These are phyloP conservation scores for Irpex rosettiformis DNA, from an alignment of 1,284 basidiomycete species.

Conservation along the genomic window DNA sequence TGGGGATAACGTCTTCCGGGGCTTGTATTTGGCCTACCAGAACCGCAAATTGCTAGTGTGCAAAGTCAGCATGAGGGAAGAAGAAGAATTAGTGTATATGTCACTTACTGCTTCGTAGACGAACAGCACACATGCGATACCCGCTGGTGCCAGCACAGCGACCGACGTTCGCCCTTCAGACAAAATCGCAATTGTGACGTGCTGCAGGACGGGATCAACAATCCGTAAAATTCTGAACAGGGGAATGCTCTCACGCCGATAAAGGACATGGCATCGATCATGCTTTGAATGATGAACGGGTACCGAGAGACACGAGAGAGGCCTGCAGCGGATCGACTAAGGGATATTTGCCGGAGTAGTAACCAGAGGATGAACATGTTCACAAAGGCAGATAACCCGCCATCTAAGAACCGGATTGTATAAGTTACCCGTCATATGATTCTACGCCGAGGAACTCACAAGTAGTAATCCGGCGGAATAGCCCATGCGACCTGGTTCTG, in stretches of 20 bases:
- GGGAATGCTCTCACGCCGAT: conserved; percentile 43
- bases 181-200: conserved; percentile 81
- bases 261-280: conserved; percentile 79
- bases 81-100: background rate
- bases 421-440: conserved; percentile 4
- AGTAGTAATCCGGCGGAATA: conserved; percentile 79
- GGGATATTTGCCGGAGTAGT: conserved; percentile 70
- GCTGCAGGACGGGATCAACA: conserved; percentile 29
- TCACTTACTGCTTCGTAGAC: conserved; percentile 67
- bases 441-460: conserved; percentile 47
- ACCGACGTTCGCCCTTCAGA: conserved; percentile 77
- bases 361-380: conserved; percentile 68
- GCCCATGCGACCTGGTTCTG: conserved; percentile 45
- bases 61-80: background rate
- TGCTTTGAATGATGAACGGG: conserved; percentile 74
- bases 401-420: conserved; percentile 46
- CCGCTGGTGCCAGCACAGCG: conserved; percentile 78
- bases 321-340: conserved; percentile 74
- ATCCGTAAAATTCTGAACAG: background rate
- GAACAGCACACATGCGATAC: conserved; percentile 70
- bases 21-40: conserved; percentile 80
- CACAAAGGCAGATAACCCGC: conserved; percentile 61
- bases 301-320: conserved; percentile 78
- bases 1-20: conserved; percentile 55
- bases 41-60: conserved; percentile 75